A percentile compares a stretch with the other conserved stretches of the same genome.
These are phyloP conservation scores for Hibiscus mutabilis DNA, from an alignment of 345 rosid genomes.

Conservation along the genomic window DNA sequence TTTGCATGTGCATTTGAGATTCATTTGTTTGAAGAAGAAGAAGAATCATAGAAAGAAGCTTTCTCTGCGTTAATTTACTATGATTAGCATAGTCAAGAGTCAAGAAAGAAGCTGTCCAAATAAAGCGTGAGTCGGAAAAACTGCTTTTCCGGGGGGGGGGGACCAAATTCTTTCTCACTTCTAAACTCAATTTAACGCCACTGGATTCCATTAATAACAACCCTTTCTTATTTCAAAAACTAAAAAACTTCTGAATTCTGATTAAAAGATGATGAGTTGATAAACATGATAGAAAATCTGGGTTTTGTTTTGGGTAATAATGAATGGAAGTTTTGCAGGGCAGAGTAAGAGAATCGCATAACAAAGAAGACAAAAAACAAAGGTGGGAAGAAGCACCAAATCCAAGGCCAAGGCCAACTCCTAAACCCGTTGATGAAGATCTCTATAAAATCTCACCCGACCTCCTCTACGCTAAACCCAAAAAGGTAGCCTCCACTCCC, in stretches of 20 bases:
- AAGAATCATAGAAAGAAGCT: background rate
- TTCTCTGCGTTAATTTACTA: too few species aligned
- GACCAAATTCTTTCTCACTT: background rate
- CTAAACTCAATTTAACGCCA: too few species aligned
- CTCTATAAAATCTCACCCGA: conserved; percentile 77
- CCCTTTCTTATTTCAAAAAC: background rate
- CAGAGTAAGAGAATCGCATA: conserved; percentile 20
- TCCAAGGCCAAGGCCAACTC: conserved; percentile 29
- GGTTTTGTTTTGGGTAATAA: too few species aligned
- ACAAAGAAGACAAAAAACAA: conserved; percentile 25
- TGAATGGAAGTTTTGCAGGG: conserved; percentile 23
- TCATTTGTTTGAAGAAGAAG: background rate
- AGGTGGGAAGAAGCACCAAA: conserved; percentile 25
- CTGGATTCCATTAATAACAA: too few species aligned
- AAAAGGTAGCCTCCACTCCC: conserved; percentile 31
- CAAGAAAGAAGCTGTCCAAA: background rate
- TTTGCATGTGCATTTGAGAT: background rate
- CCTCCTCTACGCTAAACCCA: conserved; percentile 50
- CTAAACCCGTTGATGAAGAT: conserved; percentile 87
- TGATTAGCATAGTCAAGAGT: too few species aligned
- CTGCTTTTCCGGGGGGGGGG: background rate
- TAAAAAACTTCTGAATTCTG: too few species aligned
- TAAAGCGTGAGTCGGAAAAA: background rate
- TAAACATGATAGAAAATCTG: too few species aligned
- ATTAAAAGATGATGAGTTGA: too few species aligned